Evolutionary conservation across 2,329 filamentous ascomycete species (phyloP), one percentile per base, ranked within the genome.

Genomic region (Periconia sp.): DNA sequence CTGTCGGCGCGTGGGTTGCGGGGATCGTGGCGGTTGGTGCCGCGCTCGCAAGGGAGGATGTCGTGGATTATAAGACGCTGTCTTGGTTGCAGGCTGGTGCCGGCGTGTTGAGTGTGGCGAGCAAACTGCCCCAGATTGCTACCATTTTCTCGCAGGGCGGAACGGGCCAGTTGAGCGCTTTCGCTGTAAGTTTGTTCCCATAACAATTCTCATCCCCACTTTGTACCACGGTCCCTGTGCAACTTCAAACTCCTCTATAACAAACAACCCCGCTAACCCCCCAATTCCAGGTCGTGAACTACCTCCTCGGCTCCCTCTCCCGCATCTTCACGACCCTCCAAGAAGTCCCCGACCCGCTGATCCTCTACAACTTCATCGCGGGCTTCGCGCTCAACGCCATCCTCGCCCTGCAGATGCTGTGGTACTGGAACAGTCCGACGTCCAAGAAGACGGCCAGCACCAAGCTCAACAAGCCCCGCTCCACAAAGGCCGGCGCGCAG

Each of bases 251-350:
- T 6, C 3, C 11, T 11, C 15, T 3, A 5, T 37, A 37, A 14
- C 11, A n/a, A 37, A 13, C 33, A 13, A 37, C 15, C 33, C 11
- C 7, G 14, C 31, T 33, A 33, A 33, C 31, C 13, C 10, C 5
- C 33, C 23, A 37, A 33, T 8, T 14, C 11, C 33, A 97, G 92
- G 92, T 99, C 64, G 96, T 99, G 84, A 97, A 97, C 81, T 99
- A 96, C 77, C 90, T 99, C 67, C 82, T 87, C 64, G 94, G 95
- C 40, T 96, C 92, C 42, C 85, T 97, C 54, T 90, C 91, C 23
- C 90, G 94, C 71, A 96, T 99, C 78, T 99, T 97, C 77, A 99
- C 94, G 31, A 99, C 95, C 9, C 80, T 99, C 53, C 92, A 97
- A 71, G 94, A 99, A 80, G 94, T 99, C 55, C 90, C 96, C 73